Evolutionary conservation across 257 asterid genomes (phyloP).

Genomic region (Solanum sejunctum): DNA sequence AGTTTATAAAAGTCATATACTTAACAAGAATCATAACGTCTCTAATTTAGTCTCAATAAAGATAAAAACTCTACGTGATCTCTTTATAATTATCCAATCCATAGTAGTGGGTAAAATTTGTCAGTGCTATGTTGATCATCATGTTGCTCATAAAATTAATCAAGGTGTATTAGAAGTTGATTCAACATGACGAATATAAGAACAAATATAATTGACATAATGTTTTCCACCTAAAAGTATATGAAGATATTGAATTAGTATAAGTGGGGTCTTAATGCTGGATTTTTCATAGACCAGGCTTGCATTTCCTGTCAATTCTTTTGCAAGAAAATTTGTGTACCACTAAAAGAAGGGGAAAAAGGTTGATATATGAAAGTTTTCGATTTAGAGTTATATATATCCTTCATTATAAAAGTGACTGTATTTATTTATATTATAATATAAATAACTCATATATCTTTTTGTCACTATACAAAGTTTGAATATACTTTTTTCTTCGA

Average conservation of each 20-base stretch:
- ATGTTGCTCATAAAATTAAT: neutral
- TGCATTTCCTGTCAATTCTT: conserved; percentile 9
- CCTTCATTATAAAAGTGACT: too few relatives aligned
- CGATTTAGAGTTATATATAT: too few relatives aligned
- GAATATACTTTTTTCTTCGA: too few relatives aligned
- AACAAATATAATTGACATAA: neutral
- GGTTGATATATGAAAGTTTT: too few relatives aligned
- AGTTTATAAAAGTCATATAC: too few relatives aligned
- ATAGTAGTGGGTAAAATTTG: neutral
- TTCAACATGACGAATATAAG: neutral
- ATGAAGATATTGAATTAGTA: neutral
- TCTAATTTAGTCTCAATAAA: neutral
- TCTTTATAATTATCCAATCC: neutral
- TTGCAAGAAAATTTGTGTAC: too few relatives aligned
- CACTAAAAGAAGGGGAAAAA: too few relatives aligned
- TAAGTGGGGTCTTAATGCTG: conserved; percentile 10
- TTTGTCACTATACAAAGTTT: too few relatives aligned
- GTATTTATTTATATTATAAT: too few relatives aligned
- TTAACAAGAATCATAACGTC: neutral
- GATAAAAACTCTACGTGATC: neutral
- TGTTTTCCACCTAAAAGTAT: neutral
- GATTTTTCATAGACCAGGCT: conserved; percentile 2
- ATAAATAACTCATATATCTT: too few relatives aligned
- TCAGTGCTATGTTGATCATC: rapidly evolving
- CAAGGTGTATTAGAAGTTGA: neutral